Evolutionary conservation across 176 grass and related monocot genomes (phyloP).

Genomic region (Hsuehochloa calcarea): DNA sequence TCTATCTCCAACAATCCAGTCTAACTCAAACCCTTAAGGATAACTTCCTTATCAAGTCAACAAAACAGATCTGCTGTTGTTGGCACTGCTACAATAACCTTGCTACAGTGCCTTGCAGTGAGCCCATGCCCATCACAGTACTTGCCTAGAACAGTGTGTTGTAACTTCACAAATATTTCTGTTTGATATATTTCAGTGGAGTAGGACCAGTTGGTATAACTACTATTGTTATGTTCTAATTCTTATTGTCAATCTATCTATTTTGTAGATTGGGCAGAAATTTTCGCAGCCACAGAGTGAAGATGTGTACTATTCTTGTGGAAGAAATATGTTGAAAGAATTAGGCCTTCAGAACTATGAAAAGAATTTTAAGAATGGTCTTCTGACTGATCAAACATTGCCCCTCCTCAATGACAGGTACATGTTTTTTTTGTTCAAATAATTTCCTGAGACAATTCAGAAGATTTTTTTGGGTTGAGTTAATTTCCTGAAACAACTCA

Average conservation of each 20-base stretch:
- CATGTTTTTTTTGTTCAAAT: background rate
- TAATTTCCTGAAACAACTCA: background rate
- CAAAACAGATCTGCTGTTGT: background rate
- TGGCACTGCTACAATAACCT: background rate
- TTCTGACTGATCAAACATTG: conserved; percentile 85
- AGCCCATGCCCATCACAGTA: background rate
- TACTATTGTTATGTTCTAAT: conserved; percentile 2
- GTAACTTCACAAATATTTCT: background rate
- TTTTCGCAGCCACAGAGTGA: conserved; percentile 72
- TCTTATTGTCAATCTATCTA: conserved; percentile 7
- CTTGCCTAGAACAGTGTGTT: background rate
- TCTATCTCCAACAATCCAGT: background rate
- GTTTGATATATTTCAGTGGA: conserved; percentile 1
- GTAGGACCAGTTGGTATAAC: background rate
- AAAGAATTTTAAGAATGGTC: conserved; percentile 96
- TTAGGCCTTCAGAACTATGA: conserved; percentile 97
- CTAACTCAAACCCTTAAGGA: background rate
- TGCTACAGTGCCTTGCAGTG: background rate
- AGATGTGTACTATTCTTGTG: conserved; percentile 67
- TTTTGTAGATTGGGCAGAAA: conserved; percentile 78
- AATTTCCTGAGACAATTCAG: background rate
- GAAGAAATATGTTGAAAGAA: conserved; percentile 67
- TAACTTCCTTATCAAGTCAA: background rate
- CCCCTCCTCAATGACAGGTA: conserved; percentile 89
- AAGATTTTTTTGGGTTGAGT: background rate